A percentile compares a stretch with the other conserved stretches of the same genome.
Conservation (phyloP, 495 filamentous ascomycete genomes). For the Aspergillus funiculosus region DNA sequence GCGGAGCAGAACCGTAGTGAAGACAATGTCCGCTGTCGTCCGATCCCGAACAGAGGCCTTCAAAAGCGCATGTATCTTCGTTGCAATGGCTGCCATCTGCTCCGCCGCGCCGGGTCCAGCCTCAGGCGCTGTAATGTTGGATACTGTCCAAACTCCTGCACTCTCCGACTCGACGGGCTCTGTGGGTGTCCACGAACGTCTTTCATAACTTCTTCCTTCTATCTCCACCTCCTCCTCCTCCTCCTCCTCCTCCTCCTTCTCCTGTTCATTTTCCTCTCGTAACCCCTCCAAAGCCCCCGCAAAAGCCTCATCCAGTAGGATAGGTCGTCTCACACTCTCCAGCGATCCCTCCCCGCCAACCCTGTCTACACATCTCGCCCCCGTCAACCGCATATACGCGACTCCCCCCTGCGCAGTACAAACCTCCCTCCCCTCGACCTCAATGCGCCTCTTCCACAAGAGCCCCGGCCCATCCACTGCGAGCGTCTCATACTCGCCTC, state of each 20-base stretch:
- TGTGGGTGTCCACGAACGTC: slow-evolving; percentile 12
- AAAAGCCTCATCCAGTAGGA: slow-evolving; percentile 44
- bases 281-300: slow-evolving; percentile 25
- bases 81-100: slow-evolving; percentile 43
- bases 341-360: slow-evolving; percentile 20
- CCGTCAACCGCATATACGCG: slow-evolving; percentile 53
- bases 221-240: neutral
- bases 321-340: slow-evolving; percentile 35
- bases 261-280: slow-evolving; percentile 3
- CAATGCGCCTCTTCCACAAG: slow-evolving; percentile 67
- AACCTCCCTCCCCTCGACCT: slow-evolving; percentile 52
- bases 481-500: slow-evolving; percentile 94
- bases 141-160: slow-evolving; percentile 32
- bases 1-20: slow-evolving; percentile 69
- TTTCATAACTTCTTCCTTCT: neutral
- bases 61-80: slow-evolving; percentile 33
- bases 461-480: slow-evolving; percentile 70
- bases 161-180: slow-evolving; percentile 20
- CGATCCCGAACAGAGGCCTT: slow-evolving; percentile 16
- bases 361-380: slow-evolving; percentile 54
- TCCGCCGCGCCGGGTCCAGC: slow-evolving; percentile 32
- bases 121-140: slow-evolving; percentile 41
- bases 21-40: slow-evolving; percentile 56
- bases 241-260: slow-evolving; percentile 1
- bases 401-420: slow-evolving; percentile 65